Percentiles rank a stretch among this genome's conserved stretches.
Evolutionary conservation across 78 protist species (phyloP).

Genomic region (Capsaspora owczarzaki): DNA sequence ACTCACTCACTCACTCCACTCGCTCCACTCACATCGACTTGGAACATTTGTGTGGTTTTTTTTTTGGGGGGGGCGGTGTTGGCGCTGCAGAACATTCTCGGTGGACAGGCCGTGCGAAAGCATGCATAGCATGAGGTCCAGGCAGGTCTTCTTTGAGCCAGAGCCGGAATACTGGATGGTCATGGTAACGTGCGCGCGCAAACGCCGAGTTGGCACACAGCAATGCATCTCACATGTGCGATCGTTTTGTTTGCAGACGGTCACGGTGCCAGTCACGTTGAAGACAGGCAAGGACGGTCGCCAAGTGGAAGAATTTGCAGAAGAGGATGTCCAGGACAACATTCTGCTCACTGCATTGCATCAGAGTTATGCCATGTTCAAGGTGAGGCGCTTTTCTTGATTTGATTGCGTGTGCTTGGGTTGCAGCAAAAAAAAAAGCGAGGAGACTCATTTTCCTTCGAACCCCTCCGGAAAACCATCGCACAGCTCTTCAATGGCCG

Average conservation of each 20-base stretch:
- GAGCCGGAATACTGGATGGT: slow-evolving; percentile 53
- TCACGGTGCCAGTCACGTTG: not conserved
- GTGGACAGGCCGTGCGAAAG: slow-evolving; percentile 43
- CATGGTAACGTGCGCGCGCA: no score
- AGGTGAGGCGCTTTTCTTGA: no score
- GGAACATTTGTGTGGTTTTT: no score
- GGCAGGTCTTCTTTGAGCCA: slow-evolving; percentile 14
- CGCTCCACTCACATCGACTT: no score
- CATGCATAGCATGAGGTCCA: slow-evolving; percentile 30
- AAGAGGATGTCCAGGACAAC: not conserved
- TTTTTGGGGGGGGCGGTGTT: no score
- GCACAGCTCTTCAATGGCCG: not conserved
- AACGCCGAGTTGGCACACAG: no score
- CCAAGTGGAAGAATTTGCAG: not conserved
- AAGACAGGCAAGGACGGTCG: not conserved
- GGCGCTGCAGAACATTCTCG: slow-evolving; percentile 37
- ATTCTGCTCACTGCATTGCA: not conserved
- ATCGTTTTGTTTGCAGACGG: not conserved
- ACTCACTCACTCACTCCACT: no score
- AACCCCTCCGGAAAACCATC: no score
- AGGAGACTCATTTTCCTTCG: no score
- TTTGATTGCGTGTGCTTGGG: no score
- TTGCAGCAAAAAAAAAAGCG: no score
- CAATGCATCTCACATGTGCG: no score
- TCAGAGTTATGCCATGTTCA: not conserved